Evolutionary conservation across 2,329 filamentous ascomycete genomes (phyloP), one percentile per base, ranked within the genome.

Genomic region (Colletotrichum spaethianum): DNA sequence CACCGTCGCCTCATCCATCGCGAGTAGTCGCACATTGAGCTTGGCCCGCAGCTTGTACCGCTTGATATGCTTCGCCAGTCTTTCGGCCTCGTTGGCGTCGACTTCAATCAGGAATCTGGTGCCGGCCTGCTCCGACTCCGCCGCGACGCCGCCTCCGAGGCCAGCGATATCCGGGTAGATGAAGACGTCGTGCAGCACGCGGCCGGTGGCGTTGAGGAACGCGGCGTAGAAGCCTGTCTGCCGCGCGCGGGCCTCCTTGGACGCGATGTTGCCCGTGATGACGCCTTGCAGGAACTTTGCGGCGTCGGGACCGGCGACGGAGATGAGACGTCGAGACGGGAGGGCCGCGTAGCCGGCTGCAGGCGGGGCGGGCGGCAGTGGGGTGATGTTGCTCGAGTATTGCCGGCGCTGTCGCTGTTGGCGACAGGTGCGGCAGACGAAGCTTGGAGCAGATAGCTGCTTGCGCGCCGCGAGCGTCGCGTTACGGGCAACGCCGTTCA

Each of bases 111-210:
- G 82, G 86, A 93, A 85, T 20, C 75, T 65, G 16, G 76, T 75
- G 48, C 73, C 77, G 7, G 73, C 67, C 44, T 63, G 64, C 14
- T 66, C 46, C 23, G 70, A 65, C 16, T 73, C 63, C 75, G 75
- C 57, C 72, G 72, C 73, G 11, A 18, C 77, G 64, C 75, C 76
- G 26, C 77, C 76, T 53, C 64, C 70, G 18, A 77, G 55, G 28
- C 77, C 77, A 57, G 81, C 78, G 56, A 82, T 78, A 74, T 89
- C 83, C 0, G 91, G 92, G 85, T 98, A 98, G 59, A 99, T 87
- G 81, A 98, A 97, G 63, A 95, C 93, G 83, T 99, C 96, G 84
- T 96, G 90, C 53, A 98, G 85, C 12, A 99, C 89, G 69, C 95
- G 90, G 52, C 96, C 96, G 72, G 91, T 90, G 9, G 96, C 94